A percentile compares a stretch with the other conserved stretches of the same genome.
These are phyloP conservation scores for Gentiana straminea DNA, from an alignment of 257 asterid genomes.

Conservation along the genomic window DNA sequence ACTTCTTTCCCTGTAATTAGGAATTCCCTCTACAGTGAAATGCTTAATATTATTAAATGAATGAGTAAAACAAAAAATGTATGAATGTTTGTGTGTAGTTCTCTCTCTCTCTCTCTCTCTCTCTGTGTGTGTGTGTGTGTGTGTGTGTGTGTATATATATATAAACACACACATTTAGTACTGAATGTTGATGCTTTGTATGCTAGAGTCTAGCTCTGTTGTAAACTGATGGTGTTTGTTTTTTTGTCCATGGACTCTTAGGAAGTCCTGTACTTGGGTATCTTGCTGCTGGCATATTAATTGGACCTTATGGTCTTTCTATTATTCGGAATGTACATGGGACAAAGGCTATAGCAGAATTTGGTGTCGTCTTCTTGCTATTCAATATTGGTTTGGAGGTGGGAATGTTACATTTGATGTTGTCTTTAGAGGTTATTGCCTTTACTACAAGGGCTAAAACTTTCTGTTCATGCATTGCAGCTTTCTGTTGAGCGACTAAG, in stretches of 20 bases:
- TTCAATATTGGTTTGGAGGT: slow-evolving; percentile 99
- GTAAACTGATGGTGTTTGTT: not conserved
- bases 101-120: too few relatives aligned
- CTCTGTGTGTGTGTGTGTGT: too few relatives aligned
- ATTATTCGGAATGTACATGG: slow-evolving; percentile 96
- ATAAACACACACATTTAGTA: too few relatives aligned
- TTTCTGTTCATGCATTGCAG: slow-evolving; percentile 32
- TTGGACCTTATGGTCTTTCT: slow-evolving; percentile 98
- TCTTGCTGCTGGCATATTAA: slow-evolving; percentile 96
- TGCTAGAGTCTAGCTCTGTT: not conserved
- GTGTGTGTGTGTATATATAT: too few relatives aligned
- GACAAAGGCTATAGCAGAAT: slow-evolving; percentile 97
- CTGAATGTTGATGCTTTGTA: too few relatives aligned
- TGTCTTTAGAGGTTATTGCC: slow-evolving; percentile 7
- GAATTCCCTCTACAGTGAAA: not conserved
- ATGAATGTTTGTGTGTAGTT: too few relatives aligned
- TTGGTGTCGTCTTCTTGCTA: slow-evolving; percentile 97
- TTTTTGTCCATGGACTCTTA: slow-evolving; percentile 26
- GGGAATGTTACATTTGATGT: slow-evolving; percentile 7
- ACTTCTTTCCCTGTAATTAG: not conserved
- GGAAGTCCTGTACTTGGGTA: slow-evolving; percentile 99
- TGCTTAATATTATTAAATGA: not conserved
- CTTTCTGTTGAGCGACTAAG: slow-evolving; percentile 98
- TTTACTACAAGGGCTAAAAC: slow-evolving; percentile 3
- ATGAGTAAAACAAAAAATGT: too few relatives aligned